phyloP scores from a whole-genome alignment of 192 early-diverging fungal species.

The Dispira simplex region DNA sequence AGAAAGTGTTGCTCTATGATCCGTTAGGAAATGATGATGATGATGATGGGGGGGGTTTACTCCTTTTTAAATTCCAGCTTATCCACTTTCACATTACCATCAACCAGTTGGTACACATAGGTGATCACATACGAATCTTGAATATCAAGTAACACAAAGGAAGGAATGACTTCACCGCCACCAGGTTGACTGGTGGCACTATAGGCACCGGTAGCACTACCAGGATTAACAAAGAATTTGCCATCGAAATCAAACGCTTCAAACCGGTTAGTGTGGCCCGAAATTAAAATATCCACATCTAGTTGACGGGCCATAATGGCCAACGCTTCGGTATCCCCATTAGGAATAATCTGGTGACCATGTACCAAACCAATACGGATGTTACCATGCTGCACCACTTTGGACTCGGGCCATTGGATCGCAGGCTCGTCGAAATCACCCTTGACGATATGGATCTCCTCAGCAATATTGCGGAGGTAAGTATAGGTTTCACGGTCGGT shows the following conservation, averaged over 20 bases:
- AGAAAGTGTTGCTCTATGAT: too few relatives aligned
- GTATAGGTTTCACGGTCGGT: constrained; percentile 71
- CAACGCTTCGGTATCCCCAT: constrained; percentile 50
- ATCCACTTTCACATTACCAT: constrained; percentile 86
- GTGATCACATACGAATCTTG: constrained; percentile 54
- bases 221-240: constrained; percentile 87
- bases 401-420: constrained; percentile 36
- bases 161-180: constrained; percentile 40
- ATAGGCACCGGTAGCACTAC: constrained; percentile 87
- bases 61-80: constrained; percentile 74
- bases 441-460: constrained; percentile 54
- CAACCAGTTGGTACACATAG: constrained; percentile 88
- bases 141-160: constrained; percentile 94
- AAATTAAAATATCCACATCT: constrained; percentile 82
- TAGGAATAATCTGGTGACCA: constrained; percentile 55
- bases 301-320: constrained; percentile 69
- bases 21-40: too few relatives aligned
- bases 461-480: constrained; percentile 69
- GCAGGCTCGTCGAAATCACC: constrained; percentile 63
- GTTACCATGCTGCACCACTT: constrained; percentile 40
- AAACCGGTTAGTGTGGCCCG: constrained; percentile 80
- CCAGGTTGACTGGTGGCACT: constrained; percentile 16
- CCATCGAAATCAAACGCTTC: constrained; percentile 87
- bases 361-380: constrained; percentile 64
- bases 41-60: constrained; percentile 12